Base-by-base conservation (phyloP, 140 eudicot genomes). In the Flaveria floridana region DNA sequence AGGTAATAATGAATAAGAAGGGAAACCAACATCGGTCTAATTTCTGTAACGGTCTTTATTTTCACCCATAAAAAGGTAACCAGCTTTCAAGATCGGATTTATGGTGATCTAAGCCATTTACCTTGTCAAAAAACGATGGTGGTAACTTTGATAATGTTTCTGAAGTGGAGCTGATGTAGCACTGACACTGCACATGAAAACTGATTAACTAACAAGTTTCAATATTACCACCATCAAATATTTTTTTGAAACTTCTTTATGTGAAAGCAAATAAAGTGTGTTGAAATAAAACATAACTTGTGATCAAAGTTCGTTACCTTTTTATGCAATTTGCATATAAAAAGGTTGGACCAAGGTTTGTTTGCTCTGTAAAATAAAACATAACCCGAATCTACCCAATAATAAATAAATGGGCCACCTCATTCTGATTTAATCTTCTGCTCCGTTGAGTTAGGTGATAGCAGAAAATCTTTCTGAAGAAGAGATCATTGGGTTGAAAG, bases 391-490 rank as follows among this genome's bases (percentile, higher is more conserved):
- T 76, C 53, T 2, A 76, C 65, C 23, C 5, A 48, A 7, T 23
- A 23, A 73, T 6, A 46, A 52, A 18, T 16, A n/a, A 19, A 47
- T 18, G 56, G 28, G 13, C 30, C 74, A 52, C 68, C 55, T 37
- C 80, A 37, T 76, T 76, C 46, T 76, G 41, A 77, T 75, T 44
- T 65, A 18, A 76, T 37, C 44, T 70, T 66, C 57, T 37, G 12
- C 58, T 76, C 68, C 67, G 50, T 1, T 50, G 80, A 72, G 81
- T 53, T 73, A 92, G 97, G 97, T 93, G 69, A 93, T 93, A 80
- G 98, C 98, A 39, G 96, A 90, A 82, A 93, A 88, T 74, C 89
- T 93, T 25, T 93, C 97, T 26, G 98, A 93, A 79, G 98, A 93
- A 85, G 98, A 93, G 71, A 93, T 93, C 41, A 86, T 83, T 30